Evolutionary conservation across 2,329 filamentous ascomycete genomes (phyloP), one percentile per base, ranked within the genome.

Genomic region (Achaetomium macrosporum): DNA sequence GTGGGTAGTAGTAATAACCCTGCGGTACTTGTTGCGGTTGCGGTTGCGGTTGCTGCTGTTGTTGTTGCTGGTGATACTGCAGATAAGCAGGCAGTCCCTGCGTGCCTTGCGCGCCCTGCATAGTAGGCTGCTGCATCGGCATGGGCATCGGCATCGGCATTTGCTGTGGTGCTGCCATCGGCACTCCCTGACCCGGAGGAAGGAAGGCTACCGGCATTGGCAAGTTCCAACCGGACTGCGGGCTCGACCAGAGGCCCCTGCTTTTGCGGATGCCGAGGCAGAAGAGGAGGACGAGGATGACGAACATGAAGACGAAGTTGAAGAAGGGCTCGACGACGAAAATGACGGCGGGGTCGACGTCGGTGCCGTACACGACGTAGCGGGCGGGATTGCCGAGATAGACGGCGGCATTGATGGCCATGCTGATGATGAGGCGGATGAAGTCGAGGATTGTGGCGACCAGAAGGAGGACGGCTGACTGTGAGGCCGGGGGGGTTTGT

Each of bases 391-490:
- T 9, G 20, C 19, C 15, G 12, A 62, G 56, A 20, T 46, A 5
- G 43, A 52, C 59, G 15, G 44, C n/a, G 6, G 53, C 50, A 17
- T 37, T 25, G 43, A 57, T 55, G 19, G 56, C 50, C 36, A 66
- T 48, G 6, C 10, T 16, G 50, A 56, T 60, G 11, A 53, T 30
- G 29, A 43, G 54, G 17, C 60, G 58, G 63, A 67, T 13, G 63
- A 67, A 57, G 57, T 64, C 47, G 40, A 68, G 51, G 54, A 65
- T n/a, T 59, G 68, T 45, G 59, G 68, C 43, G 62, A 67, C 16
- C 58, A 72, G 20, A 63, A 68, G 44, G 62, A 70, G 11, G 63
- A 68, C 13, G 62, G 72, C 46, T 5, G 57, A 53, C 64, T 65
- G 25, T 19, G 25, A 13, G 11, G 35, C 16, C 13, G 12, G 13